Evolutionary conservation across 2,329 filamentous ascomycete species (phyloP).

Genomic region (Alternaria sp.): DNA sequence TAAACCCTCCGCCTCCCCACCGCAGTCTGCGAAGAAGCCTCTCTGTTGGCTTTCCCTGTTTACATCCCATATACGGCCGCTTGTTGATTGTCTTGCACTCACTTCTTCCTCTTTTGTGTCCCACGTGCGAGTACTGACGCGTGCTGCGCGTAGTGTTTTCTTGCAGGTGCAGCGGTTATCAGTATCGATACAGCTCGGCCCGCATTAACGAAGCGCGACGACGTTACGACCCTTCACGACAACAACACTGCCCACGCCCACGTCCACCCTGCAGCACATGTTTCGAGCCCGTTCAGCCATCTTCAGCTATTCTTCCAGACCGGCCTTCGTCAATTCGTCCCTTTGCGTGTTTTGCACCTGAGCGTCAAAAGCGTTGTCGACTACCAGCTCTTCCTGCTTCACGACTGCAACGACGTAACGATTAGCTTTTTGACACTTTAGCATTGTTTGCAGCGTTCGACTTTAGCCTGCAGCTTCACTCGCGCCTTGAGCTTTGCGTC

Average conservation of each 20-base stretch:
- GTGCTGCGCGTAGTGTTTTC: conserved; percentile 33
- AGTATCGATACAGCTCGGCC: conserved; percentile 42
- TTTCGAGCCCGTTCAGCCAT: conserved; percentile 14
- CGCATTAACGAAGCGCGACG: conserved; percentile 39
- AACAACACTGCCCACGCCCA: conserved; percentile 12
- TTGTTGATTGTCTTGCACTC: conserved; percentile 12
- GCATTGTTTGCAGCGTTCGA: conserved; percentile 50
- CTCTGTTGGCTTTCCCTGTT: conserved; percentile 29
- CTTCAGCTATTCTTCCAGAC: conserved; percentile 36
- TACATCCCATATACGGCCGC: conserved; percentile 29
- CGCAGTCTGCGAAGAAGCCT: conserved; percentile 36
- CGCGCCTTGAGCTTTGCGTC: conserved; percentile 15
- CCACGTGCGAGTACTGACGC: conserved; percentile 31
- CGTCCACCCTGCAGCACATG: conserved; percentile 29
- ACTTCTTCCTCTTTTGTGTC: conserved; percentile 9
- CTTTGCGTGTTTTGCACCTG: conserved; percentile 40
- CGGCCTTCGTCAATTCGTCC: conserved; percentile 36
- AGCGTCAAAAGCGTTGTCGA: conserved; percentile 40
- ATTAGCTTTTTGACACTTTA: conserved; percentile 47
- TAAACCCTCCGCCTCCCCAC: conserved; percentile 47
- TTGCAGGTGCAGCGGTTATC: conserved; percentile 31
- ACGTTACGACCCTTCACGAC: conserved; percentile 41
- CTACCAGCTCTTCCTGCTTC: conserved; percentile 31
- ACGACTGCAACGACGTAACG: conserved; percentile 51
- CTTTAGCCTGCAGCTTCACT: conserved; percentile 23